A percentile compares a stretch with the other conserved stretches of the same genome.
These are phyloP conservation scores for Amphicarpaea edgeworthii DNA, from an alignment of 306 rosid species.

Conservation along the genomic window DNA sequence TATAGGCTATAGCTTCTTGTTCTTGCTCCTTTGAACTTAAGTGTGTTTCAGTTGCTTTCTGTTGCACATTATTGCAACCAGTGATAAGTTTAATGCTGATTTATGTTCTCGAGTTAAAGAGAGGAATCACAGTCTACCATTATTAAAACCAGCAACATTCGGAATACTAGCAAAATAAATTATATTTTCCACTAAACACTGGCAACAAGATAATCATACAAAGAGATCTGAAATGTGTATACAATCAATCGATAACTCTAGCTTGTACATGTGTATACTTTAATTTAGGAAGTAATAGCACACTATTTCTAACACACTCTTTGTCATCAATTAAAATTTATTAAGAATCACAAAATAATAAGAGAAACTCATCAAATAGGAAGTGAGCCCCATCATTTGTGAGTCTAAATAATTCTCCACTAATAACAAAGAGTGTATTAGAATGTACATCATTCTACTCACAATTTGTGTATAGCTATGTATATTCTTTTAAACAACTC, in stretches of 20 bases:
- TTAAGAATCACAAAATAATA: not conserved
- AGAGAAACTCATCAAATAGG: not conserved
- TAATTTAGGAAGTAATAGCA: not conserved
- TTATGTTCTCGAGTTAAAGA: no score
- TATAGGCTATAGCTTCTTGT: no score
- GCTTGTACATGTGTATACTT: conserved; percentile 17
- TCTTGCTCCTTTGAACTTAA: no score
- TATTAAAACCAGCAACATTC: no score
- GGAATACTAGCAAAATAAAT: not conserved
- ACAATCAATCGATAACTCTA: conserved; percentile 11
- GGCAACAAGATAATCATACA: conserved; percentile 3
- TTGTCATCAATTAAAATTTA: not conserved
- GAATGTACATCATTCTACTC: not conserved
- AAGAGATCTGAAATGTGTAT: conserved; percentile 6
- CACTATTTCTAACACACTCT: not conserved
- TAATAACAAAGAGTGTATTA: not conserved
- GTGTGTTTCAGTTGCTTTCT: no score
- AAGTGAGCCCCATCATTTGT: not conserved
- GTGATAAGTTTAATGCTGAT: no score
- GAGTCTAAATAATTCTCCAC: not conserved
- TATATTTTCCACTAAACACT: conserved; percentile 1
- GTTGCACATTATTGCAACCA: no score
- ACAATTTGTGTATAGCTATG: not conserved
- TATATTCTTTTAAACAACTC: conserved; percentile 16
- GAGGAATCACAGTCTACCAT: no score